Conservation (phyloP, 78 protist genomes). For the Cavenderia fasciculata region DNA sequence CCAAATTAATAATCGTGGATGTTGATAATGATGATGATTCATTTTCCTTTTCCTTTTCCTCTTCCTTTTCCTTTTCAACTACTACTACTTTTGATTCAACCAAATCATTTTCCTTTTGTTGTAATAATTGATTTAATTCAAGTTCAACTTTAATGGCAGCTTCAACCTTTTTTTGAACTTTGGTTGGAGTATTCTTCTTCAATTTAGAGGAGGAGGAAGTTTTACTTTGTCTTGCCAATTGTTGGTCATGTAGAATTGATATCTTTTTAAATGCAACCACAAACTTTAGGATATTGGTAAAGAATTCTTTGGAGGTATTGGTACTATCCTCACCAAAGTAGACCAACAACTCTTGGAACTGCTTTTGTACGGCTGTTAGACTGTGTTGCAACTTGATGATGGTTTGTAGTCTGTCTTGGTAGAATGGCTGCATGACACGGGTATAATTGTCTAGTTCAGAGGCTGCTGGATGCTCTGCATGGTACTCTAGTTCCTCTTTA, state of each 20-base stretch:
- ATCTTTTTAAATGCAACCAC: slow-evolving; percentile 15
- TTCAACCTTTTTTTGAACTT: too few species aligned
- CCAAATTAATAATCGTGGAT: too few species aligned
- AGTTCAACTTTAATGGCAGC: too few species aligned
- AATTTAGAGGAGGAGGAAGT: too few species aligned
- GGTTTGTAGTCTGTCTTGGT: neutral
- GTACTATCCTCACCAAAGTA: slow-evolving; percentile 62
- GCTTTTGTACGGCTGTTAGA: neutral
- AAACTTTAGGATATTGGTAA: slow-evolving; percentile 47
- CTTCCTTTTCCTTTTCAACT: too few species aligned
- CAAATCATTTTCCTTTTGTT: too few species aligned
- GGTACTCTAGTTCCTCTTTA: neutral
- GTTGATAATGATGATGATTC: too few species aligned
- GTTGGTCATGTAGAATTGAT: neutral
- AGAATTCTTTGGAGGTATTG: slow-evolving; percentile 56
- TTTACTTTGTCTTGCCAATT: neutral
- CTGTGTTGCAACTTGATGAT: neutral
- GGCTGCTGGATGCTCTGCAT: neutral
- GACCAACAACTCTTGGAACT: slow-evolving; percentile 36
- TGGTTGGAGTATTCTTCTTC: too few species aligned
- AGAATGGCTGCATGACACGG: slow-evolving; percentile 32
- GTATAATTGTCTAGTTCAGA: neutral
- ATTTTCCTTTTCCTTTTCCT: too few species aligned
- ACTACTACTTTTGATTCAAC: too few species aligned
- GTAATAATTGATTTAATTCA: too few species aligned